phyloP scores from a whole-genome alignment of 768 basidiomycete species.

The Dictyophora rubrovolvata region DNA sequence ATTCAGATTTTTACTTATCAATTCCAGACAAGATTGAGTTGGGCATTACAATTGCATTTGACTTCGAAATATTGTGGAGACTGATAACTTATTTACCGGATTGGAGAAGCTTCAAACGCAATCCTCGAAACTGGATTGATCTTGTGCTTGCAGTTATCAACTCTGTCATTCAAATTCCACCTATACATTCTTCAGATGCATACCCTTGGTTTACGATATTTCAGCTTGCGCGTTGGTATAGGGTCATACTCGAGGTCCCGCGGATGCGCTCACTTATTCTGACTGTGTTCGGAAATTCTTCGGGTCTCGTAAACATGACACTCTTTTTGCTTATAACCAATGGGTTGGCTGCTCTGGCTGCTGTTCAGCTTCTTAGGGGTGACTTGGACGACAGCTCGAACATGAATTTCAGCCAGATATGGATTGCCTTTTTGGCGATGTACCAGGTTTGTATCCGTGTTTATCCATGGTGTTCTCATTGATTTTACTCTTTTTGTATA shows the following conservation, averaged over 20 bases:
- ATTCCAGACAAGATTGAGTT: constrained; percentile 60
- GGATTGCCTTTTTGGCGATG: constrained; percentile 75
- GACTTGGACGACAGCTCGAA: constrained; percentile 39
- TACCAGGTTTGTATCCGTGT: constrained; percentile 38
- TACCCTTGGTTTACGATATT: constrained; percentile 91
- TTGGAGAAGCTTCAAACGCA: constrained; percentile 68
- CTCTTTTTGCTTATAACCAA: constrained; percentile 84
- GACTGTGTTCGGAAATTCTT: constrained; percentile 86
- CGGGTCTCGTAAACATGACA: constrained; percentile 84
- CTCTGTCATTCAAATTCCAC: constrained; percentile 78
- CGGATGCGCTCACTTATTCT: constrained; percentile 81
- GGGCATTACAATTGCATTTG: constrained; percentile 72
- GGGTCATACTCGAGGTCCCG: constrained; percentile 83
- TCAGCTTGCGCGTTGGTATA: constrained; percentile 79
- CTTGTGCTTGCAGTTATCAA: constrained; percentile 62
- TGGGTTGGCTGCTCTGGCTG: constrained; percentile 73
- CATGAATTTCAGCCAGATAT: constrained; percentile 75
- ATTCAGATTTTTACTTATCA: constrained; percentile 23
- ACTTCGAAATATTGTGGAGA: constrained; percentile 77
- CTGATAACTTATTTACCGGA: constrained; percentile 63
- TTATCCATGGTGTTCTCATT: not conserved
- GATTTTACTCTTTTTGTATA: constrained; percentile 23
- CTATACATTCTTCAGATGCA: constrained; percentile 46
- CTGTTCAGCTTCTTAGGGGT: constrained; percentile 77
- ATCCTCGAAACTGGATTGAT: constrained; percentile 62